Percentiles rank a stretch among this genome's conserved stretches.
phyloP scores from a whole-genome alignment of 305 asterid species.

The Plantago rigida region DNA sequence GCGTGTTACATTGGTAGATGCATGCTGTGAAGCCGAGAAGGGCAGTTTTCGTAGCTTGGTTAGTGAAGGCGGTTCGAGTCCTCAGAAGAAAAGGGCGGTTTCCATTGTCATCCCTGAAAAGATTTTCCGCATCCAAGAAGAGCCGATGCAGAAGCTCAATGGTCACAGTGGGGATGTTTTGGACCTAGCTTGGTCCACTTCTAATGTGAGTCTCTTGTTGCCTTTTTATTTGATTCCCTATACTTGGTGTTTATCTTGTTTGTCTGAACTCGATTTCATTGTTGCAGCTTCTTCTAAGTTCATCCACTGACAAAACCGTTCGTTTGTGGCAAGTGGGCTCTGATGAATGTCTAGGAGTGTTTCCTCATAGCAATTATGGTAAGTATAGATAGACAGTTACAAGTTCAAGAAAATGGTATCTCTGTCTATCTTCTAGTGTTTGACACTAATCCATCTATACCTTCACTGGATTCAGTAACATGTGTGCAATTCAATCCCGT shows the following conservation, averaged over 20 bases:
- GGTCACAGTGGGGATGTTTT: slow-evolving; percentile 54
- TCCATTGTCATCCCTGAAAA: slow-evolving; percentile 46
- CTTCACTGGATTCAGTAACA: slow-evolving; percentile 46
- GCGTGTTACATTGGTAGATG: slow-evolving; percentile 35
- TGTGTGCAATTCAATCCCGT: slow-evolving; percentile 73
- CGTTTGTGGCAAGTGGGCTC: slow-evolving; percentile 60
- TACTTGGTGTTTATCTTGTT: neutral
- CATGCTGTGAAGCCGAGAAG: slow-evolving; percentile 22
- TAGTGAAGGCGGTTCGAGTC: slow-evolving; percentile 5
- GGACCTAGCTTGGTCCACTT: slow-evolving; percentile 77
- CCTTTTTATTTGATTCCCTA: neutral
- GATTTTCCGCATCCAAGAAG: slow-evolving; percentile 50
- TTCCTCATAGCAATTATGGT: slow-evolving; percentile 68
- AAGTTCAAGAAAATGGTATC: neutral
- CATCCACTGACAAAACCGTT: slow-evolving; percentile 65
- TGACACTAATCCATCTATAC: slow-evolving; percentile 7
- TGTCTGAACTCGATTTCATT: slow-evolving; percentile 11
- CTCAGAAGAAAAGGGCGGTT: slow-evolving; percentile 26
- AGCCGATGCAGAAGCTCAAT: slow-evolving; percentile 41
- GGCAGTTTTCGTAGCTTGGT: slow-evolving; percentile 24
- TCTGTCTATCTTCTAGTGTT: neutral
- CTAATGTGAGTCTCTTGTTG: slow-evolving; percentile 47
- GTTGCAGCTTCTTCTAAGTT: slow-evolving; percentile 61
- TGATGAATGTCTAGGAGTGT: slow-evolving; percentile 49
- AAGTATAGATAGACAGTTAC: slow-evolving; percentile 11